A percentile compares a stretch with the other conserved stretches of the same genome.
phyloP scores from a whole-genome alignment of 148 eudicot species.

The Diospyros kaki region DNA sequence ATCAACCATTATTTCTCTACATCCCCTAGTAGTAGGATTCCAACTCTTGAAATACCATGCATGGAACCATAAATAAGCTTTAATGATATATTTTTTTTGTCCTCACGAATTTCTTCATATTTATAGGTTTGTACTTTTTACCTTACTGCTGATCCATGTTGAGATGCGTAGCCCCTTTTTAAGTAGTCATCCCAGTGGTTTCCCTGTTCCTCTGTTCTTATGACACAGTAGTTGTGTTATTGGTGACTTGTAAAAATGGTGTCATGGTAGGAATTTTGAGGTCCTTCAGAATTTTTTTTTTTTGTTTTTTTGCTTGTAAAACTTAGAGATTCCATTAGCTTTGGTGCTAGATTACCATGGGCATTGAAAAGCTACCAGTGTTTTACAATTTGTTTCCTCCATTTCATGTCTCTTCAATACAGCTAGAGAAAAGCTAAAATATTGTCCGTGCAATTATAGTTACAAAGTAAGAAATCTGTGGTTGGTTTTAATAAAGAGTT shows the following conservation, averaged over 20 bases:
- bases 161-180: neutral
- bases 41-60: neutral
- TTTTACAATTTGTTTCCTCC: neutral
- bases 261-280: neutral
- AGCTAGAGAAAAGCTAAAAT: neutral
- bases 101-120: neutral
- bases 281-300: neutral
- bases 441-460: neutral
- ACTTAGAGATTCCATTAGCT: neutral
- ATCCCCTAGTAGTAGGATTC: neutral
- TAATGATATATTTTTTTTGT: neutral
- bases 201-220: neutral
- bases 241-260: too few relatives aligned
- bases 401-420: neutral
- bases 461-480: neutral
- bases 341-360: neutral
- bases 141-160: neutral
- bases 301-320: neutral
- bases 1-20: too few relatives aligned
- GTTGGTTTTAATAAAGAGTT: neutral
- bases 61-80: neutral
- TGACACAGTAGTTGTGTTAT: neutral
- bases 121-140: neutral
- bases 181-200: neutral
- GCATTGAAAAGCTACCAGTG: neutral